Conservation (phyloP, 345 rosid species). For the Hypericum androsaemum region DNA sequence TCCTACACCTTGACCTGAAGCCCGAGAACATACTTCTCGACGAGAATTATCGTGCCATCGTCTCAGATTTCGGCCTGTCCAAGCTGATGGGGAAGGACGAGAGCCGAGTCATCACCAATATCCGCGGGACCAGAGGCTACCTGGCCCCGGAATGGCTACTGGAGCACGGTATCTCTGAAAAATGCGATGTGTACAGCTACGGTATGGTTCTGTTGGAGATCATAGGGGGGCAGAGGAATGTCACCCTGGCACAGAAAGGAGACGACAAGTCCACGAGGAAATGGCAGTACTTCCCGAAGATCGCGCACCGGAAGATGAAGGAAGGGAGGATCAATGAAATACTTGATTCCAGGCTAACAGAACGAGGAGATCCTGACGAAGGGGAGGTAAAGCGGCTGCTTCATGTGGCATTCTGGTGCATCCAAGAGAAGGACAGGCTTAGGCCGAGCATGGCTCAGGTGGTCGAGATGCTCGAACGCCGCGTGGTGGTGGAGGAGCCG, state of each 20-base stretch:
- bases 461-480: slow-evolving; percentile 80
- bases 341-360: slow-evolving; percentile 47
- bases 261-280: slow-evolving; percentile 26
- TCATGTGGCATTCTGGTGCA: slow-evolving; percentile 72
- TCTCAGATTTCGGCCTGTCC: slow-evolving; percentile 18
- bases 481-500: slow-evolving; percentile 48
- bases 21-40: slow-evolving; percentile 23
- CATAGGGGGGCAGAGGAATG: slow-evolving; percentile 23
- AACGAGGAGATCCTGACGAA: slow-evolving; percentile 44
- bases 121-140: slow-evolving; percentile 22
- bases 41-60: slow-evolving; percentile 16
- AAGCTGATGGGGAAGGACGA: slow-evolving; percentile 18
- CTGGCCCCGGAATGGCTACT: slow-evolving; percentile 24
- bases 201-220: slow-evolving; percentile 23
- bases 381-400: slow-evolving; percentile 44
- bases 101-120: slow-evolving; percentile 18
- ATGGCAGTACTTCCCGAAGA: slow-evolving; percentile 64
- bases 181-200: slow-evolving; percentile 22
- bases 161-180: slow-evolving; percentile 18
- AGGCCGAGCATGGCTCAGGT: slow-evolving; percentile 65
- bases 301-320: slow-evolving; percentile 44
- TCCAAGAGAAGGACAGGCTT: slow-evolving; percentile 53
- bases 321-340: slow-evolving; percentile 66
- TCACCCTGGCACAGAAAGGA: slow-evolving; percentile 26
- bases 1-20: slow-evolving; percentile 21